These are phyloP conservation scores for Endocalyx cinctus DNA, from an alignment of 2,329 filamentous ascomycete genomes.

Conservation along the genomic window DNA sequence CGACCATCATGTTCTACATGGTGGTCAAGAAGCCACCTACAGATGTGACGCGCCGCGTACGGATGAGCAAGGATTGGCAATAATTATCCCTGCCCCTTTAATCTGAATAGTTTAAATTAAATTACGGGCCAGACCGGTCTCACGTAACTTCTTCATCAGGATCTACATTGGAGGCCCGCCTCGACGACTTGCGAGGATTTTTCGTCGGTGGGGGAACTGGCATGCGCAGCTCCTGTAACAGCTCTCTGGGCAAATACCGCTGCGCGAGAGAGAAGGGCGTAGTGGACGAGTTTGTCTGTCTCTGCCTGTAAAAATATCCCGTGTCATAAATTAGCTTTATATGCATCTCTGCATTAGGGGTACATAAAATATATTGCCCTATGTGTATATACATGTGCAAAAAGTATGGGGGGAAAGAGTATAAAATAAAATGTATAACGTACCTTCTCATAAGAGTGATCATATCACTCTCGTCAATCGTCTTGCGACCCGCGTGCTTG, in stretches of 20 bases:
- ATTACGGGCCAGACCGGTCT: too few relatives aligned
- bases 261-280: conserved; percentile 84
- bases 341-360: conserved; percentile 13
- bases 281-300: conserved; percentile 64
- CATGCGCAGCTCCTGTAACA: conserved; percentile 79
- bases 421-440: conserved; percentile 27
- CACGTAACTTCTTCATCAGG: conserved; percentile 34
- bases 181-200: conserved; percentile 36
- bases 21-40: conserved; percentile 81
- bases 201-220: conserved; percentile 49
- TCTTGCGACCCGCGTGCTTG: conserved; percentile 75
- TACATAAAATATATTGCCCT: conserved; percentile 5
- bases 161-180: conserved; percentile 33
- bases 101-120: conserved; percentile 2
- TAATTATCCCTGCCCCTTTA: conserved; percentile 1
- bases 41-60: conserved; percentile 66
- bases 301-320: conserved; percentile 60
- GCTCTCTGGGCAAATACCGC: conserved; percentile 73
- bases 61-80: conserved; percentile 71
- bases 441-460: conserved; percentile 79
- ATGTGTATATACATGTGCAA: conserved; percentile 17
- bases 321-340: too few relatives aligned
- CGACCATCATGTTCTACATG: conserved; percentile 95
- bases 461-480: conserved; percentile 81
- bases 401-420: conserved; percentile 14